Evolutionary conservation across 805 yeast species (phyloP), one percentile per base, ranked within the genome.

Genomic region (Yarrowia sp.): DNA sequence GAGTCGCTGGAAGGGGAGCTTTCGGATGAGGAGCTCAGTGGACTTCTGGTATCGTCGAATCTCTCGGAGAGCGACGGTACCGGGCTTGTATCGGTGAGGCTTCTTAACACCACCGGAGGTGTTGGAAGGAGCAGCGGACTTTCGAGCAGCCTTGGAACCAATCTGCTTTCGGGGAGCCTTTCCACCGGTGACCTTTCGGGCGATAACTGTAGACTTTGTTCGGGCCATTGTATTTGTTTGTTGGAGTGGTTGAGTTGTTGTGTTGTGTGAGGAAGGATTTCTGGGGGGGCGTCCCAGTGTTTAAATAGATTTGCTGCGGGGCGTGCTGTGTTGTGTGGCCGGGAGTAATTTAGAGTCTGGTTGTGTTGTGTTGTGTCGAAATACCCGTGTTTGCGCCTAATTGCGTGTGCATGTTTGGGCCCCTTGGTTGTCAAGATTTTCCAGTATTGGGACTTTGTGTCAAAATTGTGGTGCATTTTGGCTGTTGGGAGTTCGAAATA

Each of bases 51-150:
- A 89, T 82, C 92, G 87, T 85, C 95, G 87, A 77, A 89, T 89
- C 82, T 89, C 95, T 85, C 93, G 87, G 77, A 89, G 87, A 74
- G 96, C 96, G 76, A 88, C 93, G 76, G 93, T 88, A 87, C 96
- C 96, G 77, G 96, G 96, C 90, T 89, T 89, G 82, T 89, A 89
- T 86, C 96, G 87, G 85, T 88, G 95, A 70, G 92, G 92, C 82
- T 88, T 89, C 88, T 88, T 89, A 76, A 89, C 93, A 83, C 93
- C 95, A 76, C 93, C 93, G 67, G 89, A 82, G 79, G 91, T 87
- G 66, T 76, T 80, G 66, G 88, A 80, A 79, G 92, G 92, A 67
- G 92, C 93, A 35, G 46, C 44, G 52, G 93, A 87, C 80, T 89
- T 89, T 82, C 95, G 85, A 72, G 96, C 95, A 70, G 92, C 93